Evolutionary conservation across 1,284 basidiomycete genomes (phyloP).

Genomic region (Cutaneotrichosporon sp.): DNA sequence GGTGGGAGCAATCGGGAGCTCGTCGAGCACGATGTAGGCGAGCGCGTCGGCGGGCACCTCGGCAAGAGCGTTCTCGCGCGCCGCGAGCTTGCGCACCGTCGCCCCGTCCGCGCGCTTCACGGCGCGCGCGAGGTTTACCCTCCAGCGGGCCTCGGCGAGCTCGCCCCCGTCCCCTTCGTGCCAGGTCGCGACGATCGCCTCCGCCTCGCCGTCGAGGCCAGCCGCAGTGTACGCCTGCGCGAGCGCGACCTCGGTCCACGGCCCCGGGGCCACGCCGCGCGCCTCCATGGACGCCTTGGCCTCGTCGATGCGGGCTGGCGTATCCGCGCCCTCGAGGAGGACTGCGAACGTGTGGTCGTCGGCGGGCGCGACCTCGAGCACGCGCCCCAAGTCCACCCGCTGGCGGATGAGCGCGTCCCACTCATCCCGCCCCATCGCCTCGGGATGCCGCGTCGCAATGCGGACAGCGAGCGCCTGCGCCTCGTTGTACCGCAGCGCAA

Average conservation of each 20-base stretch:
- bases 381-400: not conserved
- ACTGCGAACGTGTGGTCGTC: slow-evolving; percentile 1
- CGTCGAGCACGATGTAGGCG: slow-evolving; percentile 16
- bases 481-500: not conserved
- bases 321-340: not conserved
- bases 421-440: slow-evolving; percentile 6
- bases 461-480: slow-evolving; percentile 10
- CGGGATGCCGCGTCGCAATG: slow-evolving; percentile 11
- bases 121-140: not conserved
- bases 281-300: not conserved
- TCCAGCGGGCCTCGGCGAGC: slow-evolving; percentile 12
- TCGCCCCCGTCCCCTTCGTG: slow-evolving; percentile 1
- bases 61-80: slow-evolving; percentile 3
- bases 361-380: slow-evolving; percentile 6
- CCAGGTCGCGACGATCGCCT: not conserved
- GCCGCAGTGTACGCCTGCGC: slow-evolving; percentile 21
- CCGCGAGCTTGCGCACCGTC: slow-evolving; percentile 6
- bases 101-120: not conserved
- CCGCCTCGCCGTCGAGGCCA: slow-evolving; percentile 15
- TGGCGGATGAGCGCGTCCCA: slow-evolving; percentile 14
- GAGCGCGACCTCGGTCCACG: slow-evolving; percentile 21
- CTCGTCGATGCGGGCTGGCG: not conserved
- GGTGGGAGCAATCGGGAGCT: slow-evolving; percentile 10
- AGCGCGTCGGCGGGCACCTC: slow-evolving; percentile 16
- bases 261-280: slow-evolving; percentile 17